These are phyloP conservation scores for Syzygium aromaticum DNA, from an alignment of 345 rosid genomes.

Conservation along the genomic window DNA sequence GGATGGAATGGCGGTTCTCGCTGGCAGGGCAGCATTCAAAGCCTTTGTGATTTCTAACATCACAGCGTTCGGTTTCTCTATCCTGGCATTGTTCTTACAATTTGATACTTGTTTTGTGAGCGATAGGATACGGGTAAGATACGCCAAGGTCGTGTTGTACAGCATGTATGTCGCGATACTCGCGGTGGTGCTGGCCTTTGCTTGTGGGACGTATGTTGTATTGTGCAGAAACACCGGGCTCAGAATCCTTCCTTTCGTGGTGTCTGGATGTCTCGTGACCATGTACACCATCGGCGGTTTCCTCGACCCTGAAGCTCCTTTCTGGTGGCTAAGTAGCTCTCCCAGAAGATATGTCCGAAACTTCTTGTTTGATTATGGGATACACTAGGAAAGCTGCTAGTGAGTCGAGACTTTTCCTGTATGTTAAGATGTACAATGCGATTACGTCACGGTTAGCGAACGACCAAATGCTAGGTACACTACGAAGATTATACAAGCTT, in stretches of 20 bases:
- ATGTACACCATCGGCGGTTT: rapidly evolving
- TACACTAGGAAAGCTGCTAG: not conserved
- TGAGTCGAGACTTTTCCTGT: not conserved
- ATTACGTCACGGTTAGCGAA: not conserved
- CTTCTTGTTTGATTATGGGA: not conserved
- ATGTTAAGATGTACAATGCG: not conserved
- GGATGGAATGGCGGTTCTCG: not conserved
- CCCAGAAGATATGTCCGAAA: not conserved
- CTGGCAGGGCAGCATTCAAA: not conserved
- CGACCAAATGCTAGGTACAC: no score
- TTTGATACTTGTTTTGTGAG: not conserved
- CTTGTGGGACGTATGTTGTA: not conserved
- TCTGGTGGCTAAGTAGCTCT: not conserved
- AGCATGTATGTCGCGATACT: rapidly evolving
- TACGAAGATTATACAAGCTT: not conserved
- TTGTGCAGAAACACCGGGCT: not conserved
- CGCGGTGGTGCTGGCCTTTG: not conserved
- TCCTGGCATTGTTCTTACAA: rapidly evolving
- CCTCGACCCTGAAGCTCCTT: not conserved
- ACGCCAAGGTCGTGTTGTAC: rapidly evolving
- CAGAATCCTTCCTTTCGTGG: not conserved
- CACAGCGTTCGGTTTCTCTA: not conserved
- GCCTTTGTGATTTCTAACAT: not conserved
- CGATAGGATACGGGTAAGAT: no score
- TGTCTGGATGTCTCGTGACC: not conserved